Conservation (phyloP, 2,329 filamentous ascomycete genomes). For the Aspergillus sergii region DNA sequence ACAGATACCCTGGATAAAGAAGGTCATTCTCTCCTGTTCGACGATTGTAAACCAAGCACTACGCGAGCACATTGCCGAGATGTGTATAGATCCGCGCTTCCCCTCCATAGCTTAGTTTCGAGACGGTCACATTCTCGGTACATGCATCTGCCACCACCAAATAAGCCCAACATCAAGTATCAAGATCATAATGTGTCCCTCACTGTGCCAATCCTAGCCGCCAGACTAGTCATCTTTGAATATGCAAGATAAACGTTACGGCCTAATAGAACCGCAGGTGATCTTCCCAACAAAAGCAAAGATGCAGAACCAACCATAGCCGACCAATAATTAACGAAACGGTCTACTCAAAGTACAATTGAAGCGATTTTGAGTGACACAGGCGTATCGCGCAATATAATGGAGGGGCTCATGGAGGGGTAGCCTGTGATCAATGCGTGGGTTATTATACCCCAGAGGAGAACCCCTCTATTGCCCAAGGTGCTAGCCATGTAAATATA, state of each 20-base stretch:
- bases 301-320: background rate
- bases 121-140: background rate
- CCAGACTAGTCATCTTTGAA: background rate
- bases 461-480: conserved; percentile 3
- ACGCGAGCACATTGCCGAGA: background rate
- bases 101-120: background rate
- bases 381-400: conserved; percentile 5
- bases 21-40: background rate
- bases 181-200: background rate
- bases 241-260: background rate
- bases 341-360: background rate
- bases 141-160: background rate
- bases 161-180: background rate
- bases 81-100: conserved; percentile 2
- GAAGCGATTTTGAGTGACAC: background rate
- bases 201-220: background rate
- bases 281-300: background rate
- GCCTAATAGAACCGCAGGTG: background rate
- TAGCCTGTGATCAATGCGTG: conserved; percentile 3
- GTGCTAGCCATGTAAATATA: conserved; percentile 7
- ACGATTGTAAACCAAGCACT: background rate
- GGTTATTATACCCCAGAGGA: background rate
- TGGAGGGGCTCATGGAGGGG: conserved; percentile 1
- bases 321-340: background rate
- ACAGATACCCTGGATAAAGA: background rate